Percentiles rank a stretch among this genome's conserved stretches.
Conservation (phyloP, 208 protist species). For the Trypanosoma grayi region DNA sequence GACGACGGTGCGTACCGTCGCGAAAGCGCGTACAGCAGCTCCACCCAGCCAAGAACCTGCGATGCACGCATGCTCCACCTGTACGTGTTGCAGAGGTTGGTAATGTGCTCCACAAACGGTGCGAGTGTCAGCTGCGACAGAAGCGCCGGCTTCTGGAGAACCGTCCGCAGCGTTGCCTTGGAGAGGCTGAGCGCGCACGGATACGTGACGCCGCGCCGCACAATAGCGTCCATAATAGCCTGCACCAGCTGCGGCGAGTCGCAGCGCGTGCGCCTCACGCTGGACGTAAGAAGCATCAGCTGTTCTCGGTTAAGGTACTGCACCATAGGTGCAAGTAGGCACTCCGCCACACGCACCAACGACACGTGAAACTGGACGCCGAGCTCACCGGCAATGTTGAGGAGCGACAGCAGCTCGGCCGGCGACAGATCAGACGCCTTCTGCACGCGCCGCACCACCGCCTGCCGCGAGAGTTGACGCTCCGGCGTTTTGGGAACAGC, state of each 20-base stretch:
- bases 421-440: slow-evolving; percentile 36
- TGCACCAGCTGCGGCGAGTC: slow-evolving; percentile 41
- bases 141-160: slow-evolving; percentile 34
- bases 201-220: slow-evolving; percentile 26
- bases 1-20: slow-evolving; percentile 39
- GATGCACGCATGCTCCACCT: slow-evolving; percentile 32
- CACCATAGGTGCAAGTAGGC: slow-evolving; percentile 57
- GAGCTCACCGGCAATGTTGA: slow-evolving; percentile 60
- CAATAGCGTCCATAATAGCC: slow-evolving; percentile 29
- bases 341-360: slow-evolving; percentile 34
- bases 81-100: slow-evolving; percentile 38
- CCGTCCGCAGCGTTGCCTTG: slow-evolving; percentile 41
- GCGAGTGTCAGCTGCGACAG: slow-evolving; percentile 30
- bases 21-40: slow-evolving; percentile 57
- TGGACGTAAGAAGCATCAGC: slow-evolving; percentile 34
- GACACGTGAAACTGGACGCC: slow-evolving; percentile 49
- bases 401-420: slow-evolving; percentile 51
- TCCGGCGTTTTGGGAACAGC: neutral
- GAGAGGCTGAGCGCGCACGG: slow-evolving; percentile 38
- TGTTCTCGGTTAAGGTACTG: slow-evolving; percentile 36
- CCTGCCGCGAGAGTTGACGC: slow-evolving; percentile 1
- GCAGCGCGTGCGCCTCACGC: slow-evolving; percentile 45
- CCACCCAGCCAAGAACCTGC: slow-evolving; percentile 35
- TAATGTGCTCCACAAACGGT: slow-evolving; percentile 42
- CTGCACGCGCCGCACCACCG: slow-evolving; percentile 26